Evolutionary conservation across 2,329 filamentous ascomycete genomes (phyloP), one percentile per base, ranked within the genome.

Genomic region (Pseudogymnoascus sp.): DNA sequence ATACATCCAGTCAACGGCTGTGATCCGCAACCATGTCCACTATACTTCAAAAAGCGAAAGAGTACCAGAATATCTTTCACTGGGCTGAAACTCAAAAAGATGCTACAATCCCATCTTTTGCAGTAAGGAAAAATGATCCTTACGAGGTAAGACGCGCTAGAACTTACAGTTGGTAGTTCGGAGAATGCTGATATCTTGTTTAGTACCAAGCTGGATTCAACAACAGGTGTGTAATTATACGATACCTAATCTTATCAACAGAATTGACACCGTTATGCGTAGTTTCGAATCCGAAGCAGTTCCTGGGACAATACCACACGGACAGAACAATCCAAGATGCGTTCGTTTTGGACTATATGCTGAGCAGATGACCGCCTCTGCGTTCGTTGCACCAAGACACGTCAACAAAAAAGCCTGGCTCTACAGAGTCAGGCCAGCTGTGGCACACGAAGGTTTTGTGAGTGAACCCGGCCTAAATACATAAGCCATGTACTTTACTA

Each of bases 31-130:
- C 6, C 26, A 29, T 29, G 26, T 29, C 26, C 26, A 2, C 2
- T 29, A 7, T 29, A 29, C 26, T 29, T 29, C 26, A 29, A 29
- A 29, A 29, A 29, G 26, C 26, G 26, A 61, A 71, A 44, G 78
- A 81, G 47, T 81, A 81, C 66, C 78, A 81, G 62, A 78, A 79
- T 61, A 79, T 81, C 68, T 81, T 81, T 65, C 80, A 81, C 69
- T 85, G 83, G 82, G 82, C 82, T 0, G 81, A 83, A 69, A 84
- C 82, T n/a, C 82, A 85, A 67, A 78, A 84, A 68, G 77, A 85
- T 69, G 82, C 79, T 0, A 69, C 75, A 0, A 78, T 84, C 26
- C 82, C 81, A 10, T 83, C 81, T 0, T 85, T 85, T 67, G 76
- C 74, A 3, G 78, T 75, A 65, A 78, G 77, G 71, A 81, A 73